Percentiles rank a stretch among this genome's conserved stretches.
phyloP scores from a whole-genome alignment of 306 rosid genomes.

The Sesbania bispinosa region DNA sequence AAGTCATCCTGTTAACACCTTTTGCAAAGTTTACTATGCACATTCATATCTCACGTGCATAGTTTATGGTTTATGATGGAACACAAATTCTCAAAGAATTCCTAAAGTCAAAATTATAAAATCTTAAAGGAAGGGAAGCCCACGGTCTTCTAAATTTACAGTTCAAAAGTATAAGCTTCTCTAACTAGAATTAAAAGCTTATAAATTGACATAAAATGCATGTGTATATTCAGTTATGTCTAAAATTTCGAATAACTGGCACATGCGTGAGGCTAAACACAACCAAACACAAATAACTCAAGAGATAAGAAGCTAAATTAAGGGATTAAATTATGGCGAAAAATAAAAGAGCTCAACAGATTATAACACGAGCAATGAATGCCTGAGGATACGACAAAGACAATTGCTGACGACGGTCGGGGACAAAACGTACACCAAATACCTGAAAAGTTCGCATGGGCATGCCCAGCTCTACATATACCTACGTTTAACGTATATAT shows the following conservation, averaged over 20 bases:
- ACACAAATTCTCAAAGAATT: not conserved
- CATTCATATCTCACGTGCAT: conserved; percentile 31
- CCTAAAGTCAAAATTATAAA: not conserved
- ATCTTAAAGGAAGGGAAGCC: not conserved
- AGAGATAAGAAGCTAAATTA: not conserved
- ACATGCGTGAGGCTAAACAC: not conserved
- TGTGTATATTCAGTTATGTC: not conserved
- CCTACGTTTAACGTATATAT: not conserved
- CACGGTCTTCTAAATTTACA: not conserved
- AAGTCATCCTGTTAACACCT: not conserved
- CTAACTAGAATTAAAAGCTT: too few relatives aligned
- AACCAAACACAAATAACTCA: not conserved
- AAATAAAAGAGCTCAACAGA: not conserved
- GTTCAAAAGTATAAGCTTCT: too few relatives aligned
- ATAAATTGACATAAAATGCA: not conserved
- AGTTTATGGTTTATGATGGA: not conserved
- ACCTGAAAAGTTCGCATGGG: conserved; percentile 19
- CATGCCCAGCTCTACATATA: conserved; percentile 12
- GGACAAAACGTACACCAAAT: conserved; percentile 28
- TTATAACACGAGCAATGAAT: conserved; percentile 6
- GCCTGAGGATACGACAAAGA: not conserved
- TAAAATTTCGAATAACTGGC: not conserved
- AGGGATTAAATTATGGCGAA: too few relatives aligned
- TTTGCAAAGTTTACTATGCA: not conserved
- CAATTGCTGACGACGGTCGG: conserved; percentile 3